Percentiles rank a stretch among this genome's conserved stretches.
phyloP scores from a whole-genome alignment of 768 basidiomycete species.

The Favolaschia claudopus region DNA sequence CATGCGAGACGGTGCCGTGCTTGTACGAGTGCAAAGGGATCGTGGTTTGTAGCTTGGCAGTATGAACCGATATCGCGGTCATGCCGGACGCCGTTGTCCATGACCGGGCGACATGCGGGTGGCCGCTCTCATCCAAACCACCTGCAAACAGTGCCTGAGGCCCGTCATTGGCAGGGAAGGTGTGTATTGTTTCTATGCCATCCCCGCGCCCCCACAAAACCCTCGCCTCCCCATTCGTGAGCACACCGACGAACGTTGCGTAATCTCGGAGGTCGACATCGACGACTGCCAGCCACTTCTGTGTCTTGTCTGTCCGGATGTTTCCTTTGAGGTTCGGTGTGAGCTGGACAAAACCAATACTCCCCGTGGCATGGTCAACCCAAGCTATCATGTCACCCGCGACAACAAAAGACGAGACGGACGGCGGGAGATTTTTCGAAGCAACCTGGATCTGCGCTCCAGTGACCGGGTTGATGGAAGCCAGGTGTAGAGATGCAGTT shows the following conservation, averaged over 20 bases:
- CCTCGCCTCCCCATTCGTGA: conserved; percentile 60
- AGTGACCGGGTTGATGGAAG: conserved; percentile 56
- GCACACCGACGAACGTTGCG: conserved; percentile 69
- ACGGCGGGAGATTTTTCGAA: conserved; percentile 22
- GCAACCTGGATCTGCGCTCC: conserved; percentile 9
- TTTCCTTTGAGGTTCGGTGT: conserved; percentile 59
- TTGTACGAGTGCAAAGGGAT: conserved; percentile 71
- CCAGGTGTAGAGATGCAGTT: conserved; percentile 72
- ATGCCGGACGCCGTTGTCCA: conserved; percentile 15
- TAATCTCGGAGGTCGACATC: conserved; percentile 66
- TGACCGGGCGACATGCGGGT: conserved; percentile 67
- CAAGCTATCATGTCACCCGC: conserved; percentile 7
- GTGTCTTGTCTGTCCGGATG: conserved; percentile 48
- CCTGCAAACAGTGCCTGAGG: conserved; percentile 66
- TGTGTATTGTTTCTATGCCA: conserved; percentile 53
- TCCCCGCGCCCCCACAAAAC: conserved; percentile 60
- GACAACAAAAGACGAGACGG: conserved; percentile 17
- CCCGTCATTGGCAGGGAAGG: conserved; percentile 56
- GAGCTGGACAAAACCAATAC: conserved; percentile 39
- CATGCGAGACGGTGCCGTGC: conserved; percentile 76
- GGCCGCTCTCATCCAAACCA: conserved; percentile 55
- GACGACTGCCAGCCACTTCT: conserved; percentile 57
- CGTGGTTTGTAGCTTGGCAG: too few species aligned
- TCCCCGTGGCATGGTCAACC: conserved; percentile 14
- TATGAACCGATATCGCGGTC: conserved; percentile 4